Percentiles rank a stretch among this genome's conserved stretches.
These are phyloP conservation scores for Opeltia flavorubescens DNA, from an alignment of 495 filamentous ascomycete species.

Conservation along the genomic window DNA sequence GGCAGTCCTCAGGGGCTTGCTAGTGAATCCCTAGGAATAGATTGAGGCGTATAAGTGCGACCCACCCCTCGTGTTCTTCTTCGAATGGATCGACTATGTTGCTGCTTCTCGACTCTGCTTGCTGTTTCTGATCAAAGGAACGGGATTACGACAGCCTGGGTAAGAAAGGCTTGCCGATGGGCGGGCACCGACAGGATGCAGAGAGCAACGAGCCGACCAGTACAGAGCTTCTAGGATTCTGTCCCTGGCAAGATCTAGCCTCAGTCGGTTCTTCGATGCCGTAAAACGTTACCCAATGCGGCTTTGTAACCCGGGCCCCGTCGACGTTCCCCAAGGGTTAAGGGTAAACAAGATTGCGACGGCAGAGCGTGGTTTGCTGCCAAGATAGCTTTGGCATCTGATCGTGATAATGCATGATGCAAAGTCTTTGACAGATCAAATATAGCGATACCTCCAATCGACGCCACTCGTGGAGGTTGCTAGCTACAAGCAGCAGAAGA, in stretches of 20 bases:
- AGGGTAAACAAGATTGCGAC: neutral
- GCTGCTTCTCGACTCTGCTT: neutral
- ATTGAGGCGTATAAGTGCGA: neutral
- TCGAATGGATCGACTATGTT: neutral
- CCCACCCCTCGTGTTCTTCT: neutral
- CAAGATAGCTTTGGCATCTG: neutral
- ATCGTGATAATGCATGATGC: no score
- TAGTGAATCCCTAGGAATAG: neutral
- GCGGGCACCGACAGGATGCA: neutral
- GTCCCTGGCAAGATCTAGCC: no score
- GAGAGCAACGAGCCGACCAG: neutral
- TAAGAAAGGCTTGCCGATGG: neutral
- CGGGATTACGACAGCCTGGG: neutral
- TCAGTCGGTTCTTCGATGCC: neutral
- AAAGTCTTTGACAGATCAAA: no score
- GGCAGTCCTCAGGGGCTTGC: neutral
- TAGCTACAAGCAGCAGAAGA: no score
- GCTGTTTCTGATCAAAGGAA: neutral
- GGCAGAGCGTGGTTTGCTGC: neutral
- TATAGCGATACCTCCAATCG: no score
- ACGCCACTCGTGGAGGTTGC: no score
- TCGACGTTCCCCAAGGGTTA: neutral
- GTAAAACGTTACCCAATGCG: constrained; percentile 1
- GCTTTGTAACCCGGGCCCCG: neutral
- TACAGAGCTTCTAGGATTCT: no score